Evolutionary conservation across 805 yeast species (phyloP).

Genomic region (Priceomyces medius): DNA sequence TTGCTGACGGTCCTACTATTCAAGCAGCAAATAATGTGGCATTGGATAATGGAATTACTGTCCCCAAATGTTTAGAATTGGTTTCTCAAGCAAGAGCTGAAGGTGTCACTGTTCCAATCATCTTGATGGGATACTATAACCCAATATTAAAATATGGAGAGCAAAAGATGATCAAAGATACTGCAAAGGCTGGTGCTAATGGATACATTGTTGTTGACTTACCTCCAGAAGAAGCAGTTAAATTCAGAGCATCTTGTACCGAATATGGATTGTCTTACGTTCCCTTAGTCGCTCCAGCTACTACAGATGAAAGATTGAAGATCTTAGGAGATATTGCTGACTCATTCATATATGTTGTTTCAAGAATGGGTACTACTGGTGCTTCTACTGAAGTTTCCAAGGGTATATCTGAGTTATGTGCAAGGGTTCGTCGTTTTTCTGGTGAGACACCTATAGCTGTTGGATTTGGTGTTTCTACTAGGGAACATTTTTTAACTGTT

Average conservation of each 20-base stretch:
- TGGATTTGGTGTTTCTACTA: constrained; percentile 94
- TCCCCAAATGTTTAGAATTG: constrained; percentile 64
- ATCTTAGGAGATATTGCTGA: constrained; percentile 84
- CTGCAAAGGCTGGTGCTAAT: constrained; percentile 88
- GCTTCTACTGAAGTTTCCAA: constrained; percentile 64
- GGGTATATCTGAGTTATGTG: constrained; percentile 66
- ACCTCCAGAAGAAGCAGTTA: constrained; percentile 96
- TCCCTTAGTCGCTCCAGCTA: constrained; percentile 96
- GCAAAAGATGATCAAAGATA: constrained; percentile 70
- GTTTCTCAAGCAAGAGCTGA: constrained; percentile 71
- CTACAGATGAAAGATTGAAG: constrained; percentile 84
- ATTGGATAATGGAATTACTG: constrained; percentile 76
- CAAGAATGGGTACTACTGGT: constrained; percentile 98
- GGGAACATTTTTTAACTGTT: constrained; percentile 82
- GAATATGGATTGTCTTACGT: constrained; percentile 74
- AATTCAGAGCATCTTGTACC: constrained; percentile 73
- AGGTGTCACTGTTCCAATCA: constrained; percentile 86
- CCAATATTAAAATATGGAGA: constrained; percentile 92
- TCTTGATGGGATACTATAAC: constrained; percentile 97
- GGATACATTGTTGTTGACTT: constrained; percentile 93
- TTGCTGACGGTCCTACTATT: constrained; percentile 98
- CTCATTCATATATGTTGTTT: constrained; percentile 93
- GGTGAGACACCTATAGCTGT: constrained; percentile 75
- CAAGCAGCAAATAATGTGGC: constrained; percentile 87
- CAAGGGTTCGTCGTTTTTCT: constrained; percentile 73